These are phyloP conservation scores for Phytophthora sp. DNA, from an alignment of 352 stramenopile species.

Conservation along the genomic window DNA sequence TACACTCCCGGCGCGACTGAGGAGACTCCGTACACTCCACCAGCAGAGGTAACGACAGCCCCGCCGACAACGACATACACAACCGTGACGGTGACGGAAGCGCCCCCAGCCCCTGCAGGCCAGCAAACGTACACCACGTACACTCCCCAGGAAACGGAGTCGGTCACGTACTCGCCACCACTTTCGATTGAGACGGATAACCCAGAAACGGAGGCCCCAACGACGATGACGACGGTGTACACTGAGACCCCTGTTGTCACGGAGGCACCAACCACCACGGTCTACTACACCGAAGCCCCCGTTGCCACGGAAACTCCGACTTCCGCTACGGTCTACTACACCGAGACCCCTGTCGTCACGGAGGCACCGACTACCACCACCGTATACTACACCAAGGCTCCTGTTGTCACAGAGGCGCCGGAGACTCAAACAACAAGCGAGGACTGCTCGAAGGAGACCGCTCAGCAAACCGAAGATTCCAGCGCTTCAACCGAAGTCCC, in stretches of 20 bases:
- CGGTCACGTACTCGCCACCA: constrained; percentile 6
- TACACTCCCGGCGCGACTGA: not conserved
- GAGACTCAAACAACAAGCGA: constrained; percentile 2
- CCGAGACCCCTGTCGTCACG: not conserved
- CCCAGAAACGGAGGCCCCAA: constrained; percentile 12
- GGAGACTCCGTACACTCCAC: not conserved
- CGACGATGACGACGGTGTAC: too few relatives aligned
- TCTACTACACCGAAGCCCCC: not conserved
- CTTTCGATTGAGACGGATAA: constrained; percentile 15
- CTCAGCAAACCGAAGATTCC: not conserved
- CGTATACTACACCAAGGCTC: not conserved
- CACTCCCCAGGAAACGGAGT: not conserved
- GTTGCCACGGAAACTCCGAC: not conserved
- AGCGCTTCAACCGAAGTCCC: constrained; percentile 7
- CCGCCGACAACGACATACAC: not conserved
- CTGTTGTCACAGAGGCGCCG: not conserved
- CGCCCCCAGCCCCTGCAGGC: not conserved
- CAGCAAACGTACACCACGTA: not conserved
- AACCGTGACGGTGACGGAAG: not conserved
- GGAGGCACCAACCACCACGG: not conserved
- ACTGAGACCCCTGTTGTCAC: too few relatives aligned
- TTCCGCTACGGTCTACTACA: too few relatives aligned
- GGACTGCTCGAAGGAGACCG: not conserved
- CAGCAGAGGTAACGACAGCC: not conserved
- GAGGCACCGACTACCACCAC: constrained; percentile 5